Base-by-base conservation (phyloP, 2,329 filamentous ascomycete genomes). In the Phialemonium atrogriseum region DNA sequence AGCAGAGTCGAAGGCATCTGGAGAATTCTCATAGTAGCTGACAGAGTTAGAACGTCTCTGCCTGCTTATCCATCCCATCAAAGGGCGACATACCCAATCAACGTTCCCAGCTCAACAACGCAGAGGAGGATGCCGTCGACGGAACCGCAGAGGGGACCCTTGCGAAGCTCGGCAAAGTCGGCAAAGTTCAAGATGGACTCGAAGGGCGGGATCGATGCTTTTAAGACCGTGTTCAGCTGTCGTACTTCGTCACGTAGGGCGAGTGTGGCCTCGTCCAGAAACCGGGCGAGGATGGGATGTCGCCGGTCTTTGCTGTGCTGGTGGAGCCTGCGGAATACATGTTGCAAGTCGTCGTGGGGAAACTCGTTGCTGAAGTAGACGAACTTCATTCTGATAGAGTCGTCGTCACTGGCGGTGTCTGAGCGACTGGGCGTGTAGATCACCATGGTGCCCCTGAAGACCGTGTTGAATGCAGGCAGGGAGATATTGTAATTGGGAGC, bases 361-460 rank as follows among this genome's bases (percentile, higher is more conserved):
- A 69, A 64, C 37, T 68, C 63, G 35, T 67, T 64, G 39, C 58
- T 54, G 45, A 68, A 68, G 43, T 57, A 66, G n/a, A 53, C 30
- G 21, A 66, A 27, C 35, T 49, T 51, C 45, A 55, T 52, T 29
- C 42, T 49, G 35, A 14, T 15, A 19, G 18, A 14, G 15, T 43
- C 33, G n/a, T n/a, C n/a, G n/a, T n/a, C n/a, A n/a, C n/a, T n/a
- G n/a, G n/a, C n/a, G n/a, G n/a, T n/a, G n/a, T n/a, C n/a, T n/a
- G n/a, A n/a, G n/a, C n/a, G n/a, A n/a, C n/a, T n/a, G n/a, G n/a
- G n/a, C n/a, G n/a, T n/a, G n/a, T n/a, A n/a, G n/a, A n/a, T n/a
- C n/a, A n/a, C n/a, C n/a, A n/a, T n/a, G n/a, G n/a, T n/a, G n/a
- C n/a, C n/a, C n/a, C n/a, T n/a, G n/a, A n/a, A n/a, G n/a, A n/a